phyloP scores from a whole-genome alignment of 129 eudicot species.

The Chrysanthemum lavandulifolium region DNA sequence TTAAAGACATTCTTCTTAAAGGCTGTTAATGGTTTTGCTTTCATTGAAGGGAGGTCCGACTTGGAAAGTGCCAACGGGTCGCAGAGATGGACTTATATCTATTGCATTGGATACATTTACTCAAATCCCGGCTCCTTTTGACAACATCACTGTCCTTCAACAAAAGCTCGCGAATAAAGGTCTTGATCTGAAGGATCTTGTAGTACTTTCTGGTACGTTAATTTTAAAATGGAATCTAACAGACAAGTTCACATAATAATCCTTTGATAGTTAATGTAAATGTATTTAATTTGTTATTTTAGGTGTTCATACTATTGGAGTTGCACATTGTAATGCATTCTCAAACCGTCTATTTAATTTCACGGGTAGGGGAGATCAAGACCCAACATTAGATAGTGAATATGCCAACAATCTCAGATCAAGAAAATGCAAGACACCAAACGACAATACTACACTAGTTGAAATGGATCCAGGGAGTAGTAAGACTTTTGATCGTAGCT shows the following conservation, averaged over 20 bases:
- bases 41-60: slow-evolving; percentile 72
- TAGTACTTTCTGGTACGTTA: slow-evolving; percentile 66
- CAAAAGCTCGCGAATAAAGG: slow-evolving; percentile 57
- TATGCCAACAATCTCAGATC: slow-evolving; percentile 57
- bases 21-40: neutral
- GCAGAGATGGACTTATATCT: slow-evolving; percentile 77
- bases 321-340: slow-evolving; percentile 61
- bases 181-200: slow-evolving; percentile 71
- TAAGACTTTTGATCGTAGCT: slow-evolving; percentile 72
- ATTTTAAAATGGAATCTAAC: neutral
- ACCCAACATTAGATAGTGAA: slow-evolving; percentile 72
- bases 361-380: slow-evolving; percentile 64
- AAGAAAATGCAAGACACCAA: slow-evolving; percentile 49
- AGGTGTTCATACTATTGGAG: slow-evolving; percentile 92
- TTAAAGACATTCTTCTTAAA: neutral
- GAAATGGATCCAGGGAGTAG: slow-evolving; percentile 95
- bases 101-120: slow-evolving; percentile 54
- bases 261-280: neutral
- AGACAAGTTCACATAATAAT: too few species aligned
- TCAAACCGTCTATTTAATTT: slow-evolving; percentile 71
- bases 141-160: slow-evolving; percentile 56
- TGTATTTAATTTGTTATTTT: neutral
- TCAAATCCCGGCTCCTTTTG: slow-evolving; percentile 67
- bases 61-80: slow-evolving; percentile 87
- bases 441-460: slow-evolving; percentile 48